These are phyloP conservation scores for Aspergillus incahuasiensis DNA, from an alignment of 495 filamentous ascomycete genomes.

Conservation along the genomic window DNA sequence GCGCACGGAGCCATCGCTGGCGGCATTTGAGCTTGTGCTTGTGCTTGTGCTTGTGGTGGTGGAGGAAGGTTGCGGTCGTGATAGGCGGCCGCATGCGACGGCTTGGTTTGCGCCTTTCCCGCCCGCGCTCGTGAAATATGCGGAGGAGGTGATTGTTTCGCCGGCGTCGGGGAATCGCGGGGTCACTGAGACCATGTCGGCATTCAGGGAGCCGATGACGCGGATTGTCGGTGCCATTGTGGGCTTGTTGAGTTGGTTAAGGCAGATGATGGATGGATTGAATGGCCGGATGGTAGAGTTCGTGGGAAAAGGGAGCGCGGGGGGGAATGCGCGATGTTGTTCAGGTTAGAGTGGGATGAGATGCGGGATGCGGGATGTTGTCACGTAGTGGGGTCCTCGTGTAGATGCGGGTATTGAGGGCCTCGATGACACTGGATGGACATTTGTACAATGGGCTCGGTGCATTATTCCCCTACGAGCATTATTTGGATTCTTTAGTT, in stretches of 20 bases:
- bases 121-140: slow-evolving; percentile 74
- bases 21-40: too few species aligned
- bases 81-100: slow-evolving; percentile 67
- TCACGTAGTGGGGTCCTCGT: background rate
- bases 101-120: slow-evolving; percentile 98
- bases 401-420: background rate
- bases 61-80: slow-evolving; percentile 35
- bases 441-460: too few species aligned
- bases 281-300: too few species aligned
- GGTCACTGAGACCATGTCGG: slow-evolving; percentile 83
- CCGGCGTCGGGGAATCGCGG: slow-evolving; percentile 75
- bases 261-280: too few species aligned
- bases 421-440: background rate
- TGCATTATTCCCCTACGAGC: too few species aligned
- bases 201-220: slow-evolving; percentile 89
- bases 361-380: background rate
- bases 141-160: slow-evolving; percentile 79
- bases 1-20: slow-evolving; percentile 40
- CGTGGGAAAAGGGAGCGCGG: too few species aligned
- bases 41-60: slow-evolving; percentile 11
- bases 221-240: slow-evolving; percentile 56
- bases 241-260: too few species aligned
- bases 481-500: too few species aligned
- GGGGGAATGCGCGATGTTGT: background rate
- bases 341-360: background rate